phyloP scores from a whole-genome alignment of 2,329 filamentous ascomycete genomes.

The Elsinoe ampelina region DNA sequence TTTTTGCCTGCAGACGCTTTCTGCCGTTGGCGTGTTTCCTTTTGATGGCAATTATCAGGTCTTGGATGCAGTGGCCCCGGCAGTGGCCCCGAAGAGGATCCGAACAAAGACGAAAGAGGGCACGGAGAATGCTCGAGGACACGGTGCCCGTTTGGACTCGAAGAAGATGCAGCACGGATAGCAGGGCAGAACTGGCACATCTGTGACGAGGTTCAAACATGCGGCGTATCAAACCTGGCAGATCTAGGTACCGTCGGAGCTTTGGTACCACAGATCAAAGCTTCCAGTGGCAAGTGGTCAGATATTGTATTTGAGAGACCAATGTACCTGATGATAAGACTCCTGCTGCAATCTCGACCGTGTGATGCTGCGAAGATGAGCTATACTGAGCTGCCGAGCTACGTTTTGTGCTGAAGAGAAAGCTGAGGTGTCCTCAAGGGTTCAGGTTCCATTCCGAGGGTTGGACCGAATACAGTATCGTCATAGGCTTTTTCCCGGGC shows the following conservation, averaged over 20 bases:
- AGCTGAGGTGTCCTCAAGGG: neutral
- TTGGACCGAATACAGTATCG: neutral
- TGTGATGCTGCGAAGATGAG: no score
- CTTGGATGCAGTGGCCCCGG: neutral
- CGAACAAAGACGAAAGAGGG: no score
- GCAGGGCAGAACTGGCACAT: neutral
- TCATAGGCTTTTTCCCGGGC: constrained; percentile 1
- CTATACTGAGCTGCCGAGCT: no score
- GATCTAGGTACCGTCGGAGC: neutral
- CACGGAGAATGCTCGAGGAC: no score
- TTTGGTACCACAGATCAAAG: neutral
- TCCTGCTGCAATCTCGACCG: neutral
- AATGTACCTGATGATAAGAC: neutral
- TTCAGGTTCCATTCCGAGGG: neutral
- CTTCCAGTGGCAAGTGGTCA: neutral
- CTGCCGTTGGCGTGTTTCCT: neutral
- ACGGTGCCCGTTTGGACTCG: neutral
- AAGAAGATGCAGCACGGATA: neutral
- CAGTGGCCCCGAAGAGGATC: no score
- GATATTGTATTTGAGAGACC: no score
- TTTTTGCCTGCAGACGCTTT: neutral
- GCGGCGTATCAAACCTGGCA: neutral
- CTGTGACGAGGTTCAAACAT: constrained; percentile 6
- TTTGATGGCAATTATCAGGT: neutral
- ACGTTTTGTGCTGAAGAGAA: neutral